Percentiles rank a stretch among this genome's conserved stretches.
Conservation (phyloP, 306 rosid genomes). For the Cucurbita pepo region DNA sequence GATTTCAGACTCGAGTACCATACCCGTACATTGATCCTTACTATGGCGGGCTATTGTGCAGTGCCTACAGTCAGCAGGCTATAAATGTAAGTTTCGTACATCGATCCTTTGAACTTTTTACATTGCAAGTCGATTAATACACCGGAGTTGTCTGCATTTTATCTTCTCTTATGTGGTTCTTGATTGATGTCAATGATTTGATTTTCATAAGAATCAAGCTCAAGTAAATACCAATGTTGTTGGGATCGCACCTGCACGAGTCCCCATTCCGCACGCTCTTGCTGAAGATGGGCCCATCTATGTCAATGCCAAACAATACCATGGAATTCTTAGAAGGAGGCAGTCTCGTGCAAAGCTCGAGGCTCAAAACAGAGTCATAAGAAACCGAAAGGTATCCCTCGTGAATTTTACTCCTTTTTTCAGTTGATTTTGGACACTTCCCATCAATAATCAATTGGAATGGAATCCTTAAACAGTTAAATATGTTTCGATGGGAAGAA, state of each 20-base stretch:
- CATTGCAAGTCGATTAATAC: neutral
- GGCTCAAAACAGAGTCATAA: slow-evolving; percentile 64
- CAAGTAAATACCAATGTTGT: slow-evolving; percentile 29
- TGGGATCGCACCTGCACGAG: slow-evolving; percentile 49
- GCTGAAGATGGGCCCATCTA: slow-evolving; percentile 78
- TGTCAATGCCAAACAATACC: slow-evolving; percentile 85
- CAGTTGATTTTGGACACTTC: neutral
- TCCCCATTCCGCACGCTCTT: slow-evolving; percentile 57
- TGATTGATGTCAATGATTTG: neutral
- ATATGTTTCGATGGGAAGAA: neutral
- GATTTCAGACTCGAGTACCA: slow-evolving; percentile 34
- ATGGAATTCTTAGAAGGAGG: slow-evolving; percentile 77
- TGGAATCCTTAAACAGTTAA: neutral
- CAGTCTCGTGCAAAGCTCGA: slow-evolving; percentile 86
- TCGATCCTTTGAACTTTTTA: neutral
- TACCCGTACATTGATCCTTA: slow-evolving; percentile 47
- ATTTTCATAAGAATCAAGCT: slow-evolving; percentile 17
- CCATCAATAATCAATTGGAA: neutral
- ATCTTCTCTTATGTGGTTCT: neutral
- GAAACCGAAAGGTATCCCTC: slow-evolving; percentile 44
- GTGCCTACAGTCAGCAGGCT: slow-evolving; percentile 41
- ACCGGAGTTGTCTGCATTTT: neutral
- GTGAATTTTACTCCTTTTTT: neutral
- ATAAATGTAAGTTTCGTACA: slow-evolving; percentile 31
- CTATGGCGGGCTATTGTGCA: slow-evolving; percentile 21